Evolutionary conservation across 345 rosid genomes (phyloP).

Genomic region (Salix viminalis): DNA sequence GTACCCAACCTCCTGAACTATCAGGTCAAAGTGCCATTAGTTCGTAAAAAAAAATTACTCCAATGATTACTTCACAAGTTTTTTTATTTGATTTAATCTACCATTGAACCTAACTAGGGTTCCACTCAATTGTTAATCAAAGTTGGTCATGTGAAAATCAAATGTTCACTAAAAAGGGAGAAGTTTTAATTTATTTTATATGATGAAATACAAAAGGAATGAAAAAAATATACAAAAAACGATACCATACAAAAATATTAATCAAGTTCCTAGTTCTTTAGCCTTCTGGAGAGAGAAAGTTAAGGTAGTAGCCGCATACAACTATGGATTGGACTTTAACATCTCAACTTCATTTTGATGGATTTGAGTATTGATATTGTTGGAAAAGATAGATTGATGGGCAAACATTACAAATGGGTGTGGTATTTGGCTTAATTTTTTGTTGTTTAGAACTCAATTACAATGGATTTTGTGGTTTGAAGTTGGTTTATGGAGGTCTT

Average conservation of each 20-base stretch:
- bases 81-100: not conserved
- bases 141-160: not conserved
- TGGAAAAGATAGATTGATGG: not conserved
- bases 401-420: not conserved
- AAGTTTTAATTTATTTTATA: not conserved
- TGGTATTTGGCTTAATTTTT: not conserved
- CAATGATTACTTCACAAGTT: not conserved
- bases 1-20: not conserved
- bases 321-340: not conserved
- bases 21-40: not conserved
- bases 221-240: too few relatives aligned
- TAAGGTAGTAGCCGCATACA: not conserved
- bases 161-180: not conserved
- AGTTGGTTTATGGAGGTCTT: not conserved
- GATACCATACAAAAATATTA: not conserved
- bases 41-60: too few relatives aligned
- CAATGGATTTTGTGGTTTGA: not conserved
- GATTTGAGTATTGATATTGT: not conserved
- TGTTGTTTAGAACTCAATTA: not conserved
- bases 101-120: not conserved
- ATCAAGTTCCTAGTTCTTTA: not conserved
- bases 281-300: not conserved
- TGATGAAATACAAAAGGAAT: not conserved
- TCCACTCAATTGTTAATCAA: not conserved
- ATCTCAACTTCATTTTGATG: not conserved